Percentiles rank a stretch among this genome's conserved stretches.
These are phyloP conservation scores for Nitzschia sp. DNA, from an alignment of 108 stramenopile species.

Conservation along the genomic window DNA sequence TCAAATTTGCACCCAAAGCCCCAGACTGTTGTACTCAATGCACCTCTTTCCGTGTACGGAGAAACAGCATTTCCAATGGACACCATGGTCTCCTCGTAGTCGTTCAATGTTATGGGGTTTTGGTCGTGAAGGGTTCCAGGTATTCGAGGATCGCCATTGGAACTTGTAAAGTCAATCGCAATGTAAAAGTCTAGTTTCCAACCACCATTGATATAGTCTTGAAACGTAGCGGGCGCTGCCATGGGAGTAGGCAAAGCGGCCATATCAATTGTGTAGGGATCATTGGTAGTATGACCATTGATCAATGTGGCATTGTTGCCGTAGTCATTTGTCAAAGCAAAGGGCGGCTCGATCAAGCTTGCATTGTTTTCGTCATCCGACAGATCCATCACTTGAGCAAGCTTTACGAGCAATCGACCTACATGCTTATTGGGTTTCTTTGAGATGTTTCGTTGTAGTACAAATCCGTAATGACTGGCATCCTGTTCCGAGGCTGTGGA, in stretches of 20 bases:
- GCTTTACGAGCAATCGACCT: neutral
- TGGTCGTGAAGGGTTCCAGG: slow-evolving; percentile 34
- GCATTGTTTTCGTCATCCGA: neutral
- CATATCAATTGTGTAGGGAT: slow-evolving; percentile 11
- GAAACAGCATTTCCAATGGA: slow-evolving; percentile 57
- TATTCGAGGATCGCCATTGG: slow-evolving; percentile 50
- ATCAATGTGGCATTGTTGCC: neutral
- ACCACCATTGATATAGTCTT: slow-evolving; percentile 18
- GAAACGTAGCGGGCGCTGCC: slow-evolving; percentile 20
- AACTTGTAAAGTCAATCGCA: slow-evolving; percentile 69
- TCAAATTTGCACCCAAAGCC: slow-evolving; percentile 87
- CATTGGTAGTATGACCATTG: too few species aligned
- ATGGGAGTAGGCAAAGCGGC: slow-evolving; percentile 17
- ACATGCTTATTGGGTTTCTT: slow-evolving; percentile 1
- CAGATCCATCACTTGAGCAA: slow-evolving; percentile 8
- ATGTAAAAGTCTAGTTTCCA: slow-evolving; percentile 51
- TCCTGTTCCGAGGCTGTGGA: neutral
- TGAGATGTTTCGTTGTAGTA: slow-evolving; percentile 2
- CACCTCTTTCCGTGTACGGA: slow-evolving; percentile 50
- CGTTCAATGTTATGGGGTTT: slow-evolving; percentile 29
- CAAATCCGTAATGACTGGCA: neutral
- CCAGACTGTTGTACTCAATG: slow-evolving; percentile 43
- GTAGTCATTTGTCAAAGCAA: neutral
- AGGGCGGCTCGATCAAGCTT: neutral
- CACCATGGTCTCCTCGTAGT: slow-evolving; percentile 69